Base-by-base conservation (phyloP, 306 rosid genomes). In the Castanopsis chinensis region DNA sequence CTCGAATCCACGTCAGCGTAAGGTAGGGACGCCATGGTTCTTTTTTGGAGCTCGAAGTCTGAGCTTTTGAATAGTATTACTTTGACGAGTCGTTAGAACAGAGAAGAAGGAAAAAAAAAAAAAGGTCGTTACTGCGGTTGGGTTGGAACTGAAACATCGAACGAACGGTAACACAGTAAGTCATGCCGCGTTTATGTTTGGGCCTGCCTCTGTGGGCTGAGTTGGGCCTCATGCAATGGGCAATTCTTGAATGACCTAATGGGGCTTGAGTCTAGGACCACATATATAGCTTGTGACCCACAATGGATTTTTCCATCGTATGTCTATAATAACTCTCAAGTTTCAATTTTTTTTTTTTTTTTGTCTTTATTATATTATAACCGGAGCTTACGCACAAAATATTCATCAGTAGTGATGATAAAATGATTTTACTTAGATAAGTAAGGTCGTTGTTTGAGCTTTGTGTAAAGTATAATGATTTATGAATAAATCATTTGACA, bases 1-100 rank as follows among this genome's bases (percentile, higher is more conserved):
- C 11, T 78, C 15, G 88, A 88, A 81, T 92, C 94, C 6, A 83
- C 89, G 43, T 90, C 91, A 12, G 80, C 75, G 81, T 87, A 92
- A 6, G 92, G 92, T n/a, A 82, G 77, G 65, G 86, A 84, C 59
- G 74, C 86, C 93, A 88, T 87, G 1, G 18, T n/a, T 57, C 52
- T 61, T 18, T 18, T 35, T 55, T 18, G 63, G 65, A 54, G 76
- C 64, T n/a, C 20, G 11, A 55, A 19, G 12, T 19, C 51, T 9
- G 49, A 67, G 51, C 71, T 67, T 67, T 67, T 13, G 35, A 67
- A 32, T 43, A 3, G 12, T 41, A 33, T 32, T 17, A 63, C 30
- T 5, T 19, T 19, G 12, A 20, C 28, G 13, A 58, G 12, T 6
- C 37, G 69, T 23, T 19, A 12, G 45, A 25, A 23, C 28, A 23